Percentiles rank a stretch among this genome's conserved stretches.
Evolutionary conservation across 2,329 filamentous ascomycete species (phyloP).

Genomic region (Aspergillus fumigatus): DNA sequence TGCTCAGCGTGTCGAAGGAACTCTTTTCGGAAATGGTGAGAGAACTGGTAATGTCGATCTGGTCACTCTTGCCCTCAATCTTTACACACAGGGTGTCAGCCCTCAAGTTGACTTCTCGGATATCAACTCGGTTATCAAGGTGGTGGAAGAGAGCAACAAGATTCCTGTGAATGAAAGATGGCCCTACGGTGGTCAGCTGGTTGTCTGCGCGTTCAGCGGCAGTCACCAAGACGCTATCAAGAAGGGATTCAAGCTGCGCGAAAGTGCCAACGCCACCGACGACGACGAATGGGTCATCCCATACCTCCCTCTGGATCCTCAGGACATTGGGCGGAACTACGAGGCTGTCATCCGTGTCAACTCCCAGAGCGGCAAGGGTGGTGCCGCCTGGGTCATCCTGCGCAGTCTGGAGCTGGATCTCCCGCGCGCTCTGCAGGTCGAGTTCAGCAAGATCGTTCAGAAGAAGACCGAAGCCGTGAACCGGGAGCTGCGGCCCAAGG

Average conservation of each 20-base stretch:
- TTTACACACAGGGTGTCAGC: conserved; percentile 88
- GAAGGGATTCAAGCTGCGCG: conserved; percentile 69
- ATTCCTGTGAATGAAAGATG: conserved; percentile 86
- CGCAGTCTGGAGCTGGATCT: conserved; percentile 86
- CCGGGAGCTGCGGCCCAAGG: conserved; percentile 75
- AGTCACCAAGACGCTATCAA: conserved; percentile 96
- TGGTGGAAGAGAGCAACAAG: conserved; percentile 90
- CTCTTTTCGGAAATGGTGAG: conserved; percentile 91
- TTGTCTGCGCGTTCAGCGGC: conserved; percentile 88
- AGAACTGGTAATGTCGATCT: conserved; percentile 93
- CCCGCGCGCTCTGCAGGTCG: conserved; percentile 85
- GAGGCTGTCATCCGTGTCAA: conserved; percentile 98
- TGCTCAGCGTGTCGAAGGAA: conserved; percentile 89
- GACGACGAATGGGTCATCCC: conserved; percentile 78
- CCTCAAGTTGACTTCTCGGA: conserved; percentile 89
- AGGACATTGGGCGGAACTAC: conserved; percentile 94
- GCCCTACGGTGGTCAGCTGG: conserved; percentile 85
- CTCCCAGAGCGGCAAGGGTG: conserved; percentile 91
- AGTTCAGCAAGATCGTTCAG: conserved; percentile 86
- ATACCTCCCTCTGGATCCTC: conserved; percentile 87
- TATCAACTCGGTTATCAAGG: conserved; percentile 76
- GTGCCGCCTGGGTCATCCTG: conserved; percentile 89
- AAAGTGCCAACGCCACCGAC: conserved; percentile 53
- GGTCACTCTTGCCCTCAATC: conserved; percentile 84
- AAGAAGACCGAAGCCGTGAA: conserved; percentile 71